Base-by-base conservation (phyloP, 805 yeast genomes). In the Myxozyma lipomycoides region DNA sequence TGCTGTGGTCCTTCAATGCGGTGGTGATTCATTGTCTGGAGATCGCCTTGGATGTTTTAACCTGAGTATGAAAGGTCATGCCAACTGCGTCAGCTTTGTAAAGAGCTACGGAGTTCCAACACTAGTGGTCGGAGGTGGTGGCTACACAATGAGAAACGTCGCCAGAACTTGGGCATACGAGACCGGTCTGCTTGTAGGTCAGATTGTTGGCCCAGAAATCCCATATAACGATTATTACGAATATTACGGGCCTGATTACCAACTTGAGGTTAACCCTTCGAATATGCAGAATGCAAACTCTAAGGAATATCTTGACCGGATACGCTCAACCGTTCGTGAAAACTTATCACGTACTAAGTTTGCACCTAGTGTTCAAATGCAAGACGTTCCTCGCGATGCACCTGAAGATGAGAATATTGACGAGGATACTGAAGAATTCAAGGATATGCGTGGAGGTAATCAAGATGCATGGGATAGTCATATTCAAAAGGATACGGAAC, bases 171-270 rank as follows among this genome's bases (percentile, higher is more conserved):
- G 98, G 98, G 84, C 96, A 61, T 89, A 84, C 67, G 98, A 91
- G 69, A 91, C 98, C 1, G 82, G 90, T 35, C 73, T 86, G 23
- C 70, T 86, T 61, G 85, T 82, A 48, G 86, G 85, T 62, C 83
- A 67, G 46, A 51, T 59, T 65, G 55, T 74, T 67, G 61, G 69
- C 18, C 61, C 61, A n/a, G 89, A 84, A 61, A 71, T 82, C 58
- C 97, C 97, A 3, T 90, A 88, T 74, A 90, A 91, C 67, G 98
- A 91, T 67, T 91, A 91, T 72, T 91, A 87, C 71, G 98, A 91
- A 70, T 91, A 91, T 72, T 91, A 85, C 68, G 98, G 97, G 0
- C 98, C 98, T 2, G 97, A 91, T 71, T 91, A 91, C 69, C 84
- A 88, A 68, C 77, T 91, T 53, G 96, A 91, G 65, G 98, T 91